A percentile compares a stretch with the other conserved stretches of the same genome.
Conservation (phyloP, 352 stramenopile genomes). For the Aphanomyces cochlioides region DNA sequence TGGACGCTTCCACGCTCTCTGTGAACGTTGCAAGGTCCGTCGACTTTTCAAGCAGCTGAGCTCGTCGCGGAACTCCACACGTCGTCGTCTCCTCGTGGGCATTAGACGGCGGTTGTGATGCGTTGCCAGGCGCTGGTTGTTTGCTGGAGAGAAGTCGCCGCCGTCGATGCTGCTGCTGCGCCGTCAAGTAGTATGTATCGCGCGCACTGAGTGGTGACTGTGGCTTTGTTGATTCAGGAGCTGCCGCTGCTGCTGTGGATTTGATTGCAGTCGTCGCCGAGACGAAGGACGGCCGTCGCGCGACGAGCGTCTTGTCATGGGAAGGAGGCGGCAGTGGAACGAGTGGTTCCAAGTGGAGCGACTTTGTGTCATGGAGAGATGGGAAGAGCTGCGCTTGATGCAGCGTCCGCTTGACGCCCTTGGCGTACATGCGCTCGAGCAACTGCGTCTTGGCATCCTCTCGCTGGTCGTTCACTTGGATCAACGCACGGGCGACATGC, state of each 20-base stretch:
- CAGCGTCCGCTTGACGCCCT: constrained; percentile 53
- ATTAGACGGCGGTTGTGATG: background rate
- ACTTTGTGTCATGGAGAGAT: background rate
- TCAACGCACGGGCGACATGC: background rate
- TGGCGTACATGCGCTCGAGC: constrained; percentile 50
- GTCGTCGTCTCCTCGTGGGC: background rate
- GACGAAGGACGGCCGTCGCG: constrained; percentile 35
- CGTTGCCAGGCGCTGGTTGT: background rate
- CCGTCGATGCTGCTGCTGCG: background rate
- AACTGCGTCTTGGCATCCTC: constrained; percentile 28
- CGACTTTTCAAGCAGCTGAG: constrained; percentile 46
- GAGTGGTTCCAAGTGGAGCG: background rate
- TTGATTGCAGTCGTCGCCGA: background rate
- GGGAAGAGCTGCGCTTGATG: constrained; percentile 52
- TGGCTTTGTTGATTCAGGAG: background rate
- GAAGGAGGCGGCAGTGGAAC: constrained; percentile 5
- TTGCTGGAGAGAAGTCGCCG: background rate
- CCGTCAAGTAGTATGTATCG: constrained; percentile 20
- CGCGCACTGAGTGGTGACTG: background rate
- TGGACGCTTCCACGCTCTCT: constrained; percentile 46
- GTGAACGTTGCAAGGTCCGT: constrained; percentile 59
- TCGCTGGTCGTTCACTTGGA: constrained; percentile 26
- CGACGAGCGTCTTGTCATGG: constrained; percentile 37
- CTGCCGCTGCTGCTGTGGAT: background rate
- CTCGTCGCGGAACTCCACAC: constrained; percentile 32